A percentile compares a stretch with the other conserved stretches of the same genome.
Conservation (phyloP, 345 rosid species). For the Punica granatum region DNA sequence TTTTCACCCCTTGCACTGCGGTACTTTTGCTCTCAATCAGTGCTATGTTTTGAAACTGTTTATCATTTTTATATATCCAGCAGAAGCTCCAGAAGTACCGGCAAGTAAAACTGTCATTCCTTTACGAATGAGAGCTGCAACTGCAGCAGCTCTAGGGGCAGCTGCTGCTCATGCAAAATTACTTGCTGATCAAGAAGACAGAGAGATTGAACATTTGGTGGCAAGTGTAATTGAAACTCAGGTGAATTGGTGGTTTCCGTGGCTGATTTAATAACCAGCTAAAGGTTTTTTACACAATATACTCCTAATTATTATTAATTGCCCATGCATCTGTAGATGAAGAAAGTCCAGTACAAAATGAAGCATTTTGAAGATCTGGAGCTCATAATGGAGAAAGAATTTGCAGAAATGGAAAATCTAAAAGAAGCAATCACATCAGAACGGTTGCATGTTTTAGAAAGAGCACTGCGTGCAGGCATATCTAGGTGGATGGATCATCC, state of each 20-base stretch:
- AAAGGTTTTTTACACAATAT: not conserved
- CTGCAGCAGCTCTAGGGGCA: constrained; percentile 73
- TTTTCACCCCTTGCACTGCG: not conserved
- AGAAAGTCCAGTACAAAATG: constrained; percentile 61
- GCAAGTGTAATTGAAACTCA: constrained; percentile 63
- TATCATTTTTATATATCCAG: not conserved
- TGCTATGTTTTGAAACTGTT: not conserved
- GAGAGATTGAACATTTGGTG: constrained; percentile 56
- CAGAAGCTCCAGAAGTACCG: constrained; percentile 37
- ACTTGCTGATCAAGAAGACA: constrained; percentile 83
- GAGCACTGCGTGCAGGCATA: constrained; percentile 36
- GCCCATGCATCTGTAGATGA: constrained; percentile 31
- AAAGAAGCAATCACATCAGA: constrained; percentile 38
- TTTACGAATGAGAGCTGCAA: constrained; percentile 63
- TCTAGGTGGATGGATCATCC: constrained; percentile 54
- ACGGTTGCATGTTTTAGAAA: constrained; percentile 36
- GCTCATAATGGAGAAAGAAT: constrained; percentile 70
- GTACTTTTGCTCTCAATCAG: no score
- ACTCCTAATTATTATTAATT: not conserved
- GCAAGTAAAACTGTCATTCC: constrained; percentile 37
- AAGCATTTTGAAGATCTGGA: constrained; percentile 62
- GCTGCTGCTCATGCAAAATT: constrained; percentile 74
- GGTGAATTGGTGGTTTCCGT: constrained; percentile 21
- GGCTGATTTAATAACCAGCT: not conserved
- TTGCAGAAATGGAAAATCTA: constrained; percentile 40